Base-by-base conservation (phyloP, 164 flowering plant genomes). In the Vitis cinerea region DNA sequence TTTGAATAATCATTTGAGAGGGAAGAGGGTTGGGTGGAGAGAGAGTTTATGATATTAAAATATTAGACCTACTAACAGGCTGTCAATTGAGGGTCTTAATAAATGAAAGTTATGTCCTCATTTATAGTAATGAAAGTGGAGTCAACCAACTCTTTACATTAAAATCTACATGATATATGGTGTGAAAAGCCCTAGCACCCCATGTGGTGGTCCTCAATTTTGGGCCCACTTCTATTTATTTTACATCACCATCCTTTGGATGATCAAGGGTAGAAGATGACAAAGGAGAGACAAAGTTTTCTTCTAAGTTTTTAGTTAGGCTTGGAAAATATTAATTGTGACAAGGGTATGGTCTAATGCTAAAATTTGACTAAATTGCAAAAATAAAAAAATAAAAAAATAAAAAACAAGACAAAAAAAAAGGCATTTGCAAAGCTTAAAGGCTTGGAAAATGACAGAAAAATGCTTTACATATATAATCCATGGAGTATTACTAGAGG, bases 51-150 rank as follows among this genome's bases (percentile, higher is more conserved):
- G 44, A 31, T 31, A 31, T 69, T 73, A 60, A 37, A 37, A 37
- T 54, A 68, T 17, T 68, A 55, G 73, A 72, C 74, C 76, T 61
- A 69, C 73, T 77, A 66, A 72, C 80, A 77, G 80, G 50, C 76
- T 77, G 80, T 72, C 69, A 49, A 16, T 69, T 30, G 61, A 70
- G 57, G 29, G 77, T 65, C 73, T 65, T 55, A 65, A 54, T 73
- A 61, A 72, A 65, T 70, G 67, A 49, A 19, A 57, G 74, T 61
- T 47, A 61, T 69, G 67, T 61, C 56, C 37, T 29, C 57, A 60
- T 29, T 60, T 23, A 57, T 52, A 68, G 62, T 31, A 59, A 61
- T 58, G 19, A 57, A 70, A 65, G 57, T 1, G 63, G 54, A 69
- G 72, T 75, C 82, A 75, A 75, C 76, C 58, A 65, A 68, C 75